phyloP scores from a whole-genome alignment of 225 moss, liverwort and hornwort genomes.

The Marchantia polymorpha region DNA sequence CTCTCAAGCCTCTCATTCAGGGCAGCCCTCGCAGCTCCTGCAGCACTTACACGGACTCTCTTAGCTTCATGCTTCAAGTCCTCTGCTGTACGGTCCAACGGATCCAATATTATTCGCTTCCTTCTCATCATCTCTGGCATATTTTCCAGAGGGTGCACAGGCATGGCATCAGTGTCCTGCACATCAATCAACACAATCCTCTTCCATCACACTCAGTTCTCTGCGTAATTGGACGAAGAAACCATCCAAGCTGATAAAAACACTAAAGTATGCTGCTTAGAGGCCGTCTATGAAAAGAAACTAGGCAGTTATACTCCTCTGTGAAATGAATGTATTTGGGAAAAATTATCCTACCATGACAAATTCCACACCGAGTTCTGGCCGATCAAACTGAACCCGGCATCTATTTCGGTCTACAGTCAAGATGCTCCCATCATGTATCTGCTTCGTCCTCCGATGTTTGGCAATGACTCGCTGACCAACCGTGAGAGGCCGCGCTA shows the following conservation, averaged over 20 bases:
- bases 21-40: conserved; percentile 83
- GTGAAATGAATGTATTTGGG: no score
- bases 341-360: conserved; percentile 58
- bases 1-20: conserved; percentile 85
- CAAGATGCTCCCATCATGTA: conserved; percentile 95
- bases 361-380: conserved; percentile 98
- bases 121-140: conserved; percentile 96
- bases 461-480: conserved; percentile 95
- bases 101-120: conserved; percentile 52
- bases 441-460: conserved; percentile 79
- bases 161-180: conserved; percentile 98
- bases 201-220: neutral
- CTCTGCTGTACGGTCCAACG: conserved; percentile 59
- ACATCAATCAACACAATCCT: neutral
- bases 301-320: no score
- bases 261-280: no score
- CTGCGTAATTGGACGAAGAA: no score
- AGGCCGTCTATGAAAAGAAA: no score
- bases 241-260: no score
- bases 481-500: conserved; percentile 91
- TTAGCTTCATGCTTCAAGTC: conserved; percentile 59
- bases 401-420: conserved; percentile 93
- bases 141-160: conserved; percentile 84
- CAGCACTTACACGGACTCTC: conserved; percentile 55
- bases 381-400: conserved; percentile 98